phyloP scores from a whole-genome alignment of 768 basidiomycete species.

The Pisolithus tinctorius region DNA sequence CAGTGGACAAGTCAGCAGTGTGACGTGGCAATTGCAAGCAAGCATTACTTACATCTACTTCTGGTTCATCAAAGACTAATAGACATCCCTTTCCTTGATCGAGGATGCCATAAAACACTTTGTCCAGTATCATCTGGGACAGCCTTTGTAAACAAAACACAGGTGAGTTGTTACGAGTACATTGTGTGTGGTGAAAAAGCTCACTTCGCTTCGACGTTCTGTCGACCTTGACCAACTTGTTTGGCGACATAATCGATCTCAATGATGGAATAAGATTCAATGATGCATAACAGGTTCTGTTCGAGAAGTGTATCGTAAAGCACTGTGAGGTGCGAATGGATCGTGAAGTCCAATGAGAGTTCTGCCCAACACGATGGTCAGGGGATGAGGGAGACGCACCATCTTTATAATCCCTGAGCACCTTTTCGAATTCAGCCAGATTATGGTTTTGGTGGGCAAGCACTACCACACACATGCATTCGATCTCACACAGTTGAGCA shows the following conservation, averaged over 20 bases:
- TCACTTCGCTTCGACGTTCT: conserved; percentile 88
- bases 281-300: conserved; percentile 90
- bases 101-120: too few species aligned
- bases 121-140: too few species aligned
- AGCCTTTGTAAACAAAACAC: too few species aligned
- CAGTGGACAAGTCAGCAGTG: not conserved
- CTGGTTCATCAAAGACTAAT: too few species aligned
- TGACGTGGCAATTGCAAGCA: too few species aligned
- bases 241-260: conserved; percentile 87
- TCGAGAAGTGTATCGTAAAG: conserved; percentile 95
- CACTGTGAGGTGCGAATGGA: conserved; percentile 88
- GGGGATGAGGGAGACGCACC: conserved; percentile 35
- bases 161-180: too few species aligned
- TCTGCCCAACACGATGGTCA: conserved; percentile 40
- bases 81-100: too few species aligned
- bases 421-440: conserved; percentile 83
- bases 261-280: conserved; percentile 92
- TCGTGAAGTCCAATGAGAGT: conserved; percentile 90
- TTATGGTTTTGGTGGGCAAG: conserved; percentile 90
- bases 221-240: conserved; percentile 79
- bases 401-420: conserved; percentile 77
- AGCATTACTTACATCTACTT: too few species aligned
- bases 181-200: conserved; percentile 12
- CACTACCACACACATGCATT: conserved; percentile 93
- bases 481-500: conserved; percentile 80